Base-by-base conservation (phyloP, 148 eudicot species). In the Persicaria maculosa region DNA sequence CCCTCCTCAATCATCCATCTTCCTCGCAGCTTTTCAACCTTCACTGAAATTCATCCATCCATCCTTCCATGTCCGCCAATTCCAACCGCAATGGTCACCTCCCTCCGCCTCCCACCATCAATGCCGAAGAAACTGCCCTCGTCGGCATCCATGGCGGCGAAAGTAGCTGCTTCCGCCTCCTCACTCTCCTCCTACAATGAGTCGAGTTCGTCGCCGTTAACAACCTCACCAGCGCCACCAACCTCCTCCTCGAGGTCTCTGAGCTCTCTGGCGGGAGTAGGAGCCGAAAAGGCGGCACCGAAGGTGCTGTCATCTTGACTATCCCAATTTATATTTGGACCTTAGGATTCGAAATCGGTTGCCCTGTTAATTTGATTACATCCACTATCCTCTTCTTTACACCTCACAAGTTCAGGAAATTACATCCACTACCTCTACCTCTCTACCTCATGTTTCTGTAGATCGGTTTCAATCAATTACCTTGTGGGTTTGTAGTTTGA, bases 141-240 rank as follows among this genome's bases (percentile, higher is more conserved):
- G 5, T 65, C 59, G 1, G 68, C 68, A 11, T 22, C 77, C 0
- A 11, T 54, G 80, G 62, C 45, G 78, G 72, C 62, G 78, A 79
- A 55, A 59, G 17, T 10, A 4, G 47, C 55, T 36, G 69, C 36
- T 78, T 91, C 16, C 83, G 84, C n/a, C 86, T 91, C 17, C 83
- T 91, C 0, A 77, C 83, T 5, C 84, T 89, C 47, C 71, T 91
- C 25, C 84, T 91, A 0, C 91, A 80, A 72, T 91, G 97, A 82
- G 97, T 92, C 7, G 90, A 89, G 53, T 81, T 72, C 76, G 86
- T 92, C 10, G 86, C 97, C 14, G 67, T 83, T 59, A 86, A 83
- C 68, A 80, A 86, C 72, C 79, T 80, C 59, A 57, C 82, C 58
- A 81, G 74, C 72, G 97, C 97, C 50, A 74, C 58, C 52, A 78